These are phyloP conservation scores for cucumber (Cucumis sativus) DNA, from an alignment of 306 rosid species.

Conservation along the genomic window Cucumber_9930_V3 NC_026660.2:24348501-24349000, in stretches of 20 bases:
- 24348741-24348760: neutral
- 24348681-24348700: neutral
- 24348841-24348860: constrained; percentile 7
- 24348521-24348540: constrained; percentile 45
- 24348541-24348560: constrained; percentile 18
- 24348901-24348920: neutral
- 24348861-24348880: neutral
- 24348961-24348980: constrained; percentile 13
- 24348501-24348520: constrained; percentile 59
- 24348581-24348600: constrained; percentile 13
- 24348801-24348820: neutral
- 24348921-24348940: neutral
- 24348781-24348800: neutral
- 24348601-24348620: constrained; percentile 14
- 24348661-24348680: neutral
- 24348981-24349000: constrained; percentile 12
- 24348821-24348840: neutral
- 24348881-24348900: neutral
- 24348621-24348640: neutral
- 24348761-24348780: neutral
- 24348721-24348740: neutral
- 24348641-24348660: neutral
- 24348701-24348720: neutral
- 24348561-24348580: constrained; percentile 22
- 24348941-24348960: neutral